phyloP scores from a whole-genome alignment of 306 rosid genomes.

The Cucumis sativus region DNA sequence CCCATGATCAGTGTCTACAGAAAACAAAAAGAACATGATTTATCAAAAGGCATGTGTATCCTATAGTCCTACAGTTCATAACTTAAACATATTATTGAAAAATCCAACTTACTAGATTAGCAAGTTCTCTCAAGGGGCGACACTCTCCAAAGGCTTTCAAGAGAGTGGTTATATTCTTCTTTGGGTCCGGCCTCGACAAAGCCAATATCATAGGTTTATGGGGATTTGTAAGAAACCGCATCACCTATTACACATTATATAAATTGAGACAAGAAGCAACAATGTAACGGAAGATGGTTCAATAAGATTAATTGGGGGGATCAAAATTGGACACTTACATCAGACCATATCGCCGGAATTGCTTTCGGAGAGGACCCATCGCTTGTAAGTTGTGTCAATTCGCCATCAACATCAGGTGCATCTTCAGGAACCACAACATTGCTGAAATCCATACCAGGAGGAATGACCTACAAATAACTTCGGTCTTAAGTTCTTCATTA shows the following conservation, averaged over 20 bases:
- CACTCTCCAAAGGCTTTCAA: slow-evolving; percentile 84
- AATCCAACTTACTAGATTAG: slow-evolving; percentile 64
- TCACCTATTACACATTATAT: slow-evolving; percentile 32
- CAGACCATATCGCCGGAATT: slow-evolving; percentile 66
- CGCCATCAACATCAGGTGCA: slow-evolving; percentile 54
- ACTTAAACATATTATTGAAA: background rate
- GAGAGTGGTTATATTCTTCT: slow-evolving; percentile 79
- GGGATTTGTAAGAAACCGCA: slow-evolving; percentile 81
- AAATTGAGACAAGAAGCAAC: background rate
- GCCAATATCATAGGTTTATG: slow-evolving; percentile 91
- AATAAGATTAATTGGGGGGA: background rate
- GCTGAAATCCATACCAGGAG: slow-evolving; percentile 95
- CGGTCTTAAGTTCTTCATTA: slow-evolving; percentile 4
- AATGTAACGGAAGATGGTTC: background rate
- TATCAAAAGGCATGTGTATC: background rate
- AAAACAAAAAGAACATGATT: slow-evolving; percentile 10
- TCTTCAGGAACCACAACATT: slow-evolving; percentile 65
- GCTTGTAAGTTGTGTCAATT: slow-evolving; percentile 31
- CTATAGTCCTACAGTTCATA: background rate
- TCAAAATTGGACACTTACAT: slow-evolving; percentile 38
- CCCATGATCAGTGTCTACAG: slow-evolving; percentile 79
- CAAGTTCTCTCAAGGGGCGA: slow-evolving; percentile 67
- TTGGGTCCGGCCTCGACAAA: slow-evolving; percentile 82
- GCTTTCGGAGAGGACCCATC: slow-evolving; percentile 55
- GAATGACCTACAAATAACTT: slow-evolving; percentile 49